Base-by-base conservation (phyloP, 495 filamentous ascomycete genomes). In the Darksidea phi region DNA sequence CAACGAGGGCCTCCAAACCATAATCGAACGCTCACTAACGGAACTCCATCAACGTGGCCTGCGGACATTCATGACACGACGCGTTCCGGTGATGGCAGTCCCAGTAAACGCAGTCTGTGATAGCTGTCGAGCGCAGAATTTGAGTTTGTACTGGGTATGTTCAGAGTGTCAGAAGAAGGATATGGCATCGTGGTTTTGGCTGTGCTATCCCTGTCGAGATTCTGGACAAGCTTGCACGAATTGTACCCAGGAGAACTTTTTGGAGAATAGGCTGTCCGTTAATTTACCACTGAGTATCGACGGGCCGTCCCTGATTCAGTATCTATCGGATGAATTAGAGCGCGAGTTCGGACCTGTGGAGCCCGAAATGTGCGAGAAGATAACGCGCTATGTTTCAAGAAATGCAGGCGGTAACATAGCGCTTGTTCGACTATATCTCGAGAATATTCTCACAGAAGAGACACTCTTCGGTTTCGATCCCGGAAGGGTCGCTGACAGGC, bases 131-230 rank as follows among this genome's bases (percentile, higher is more conserved):
- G n/a, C n/a, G 25, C 8, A 26, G 50, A 15, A 7, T 18, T 28
- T 18, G 26, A 41, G 17, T 6, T 12, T 54, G 8, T 54, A 54
- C 50, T 54, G 50, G 50, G 28, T 37, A 54, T 54, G 50, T 23
- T n/a, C 36, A 38, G 18, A 36, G 28, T 54, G 50, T n/a, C 21
- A 36, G 18, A 18, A 23, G 21, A 5, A 15, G 5, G 24, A 7
- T 6, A 15, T 8, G 25, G 10, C 21, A 32, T 18, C 28, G 8
- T 10, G 25, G n/a, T n/a, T n/a, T n/a, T n/a, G 6, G 6, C 28
- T 54, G 7, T 54, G 50, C 18, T 47, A 47, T 47, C 8, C 8
- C 43, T 47, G 43, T 17, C 8, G 20, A 18, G 17, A 18, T 8
- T 6, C 8, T 10, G 43, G 43, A 10, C 8, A 47, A 23, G 8